Conservation (phyloP, 345 rosid genomes). For the Murraya paniculata region DNA sequence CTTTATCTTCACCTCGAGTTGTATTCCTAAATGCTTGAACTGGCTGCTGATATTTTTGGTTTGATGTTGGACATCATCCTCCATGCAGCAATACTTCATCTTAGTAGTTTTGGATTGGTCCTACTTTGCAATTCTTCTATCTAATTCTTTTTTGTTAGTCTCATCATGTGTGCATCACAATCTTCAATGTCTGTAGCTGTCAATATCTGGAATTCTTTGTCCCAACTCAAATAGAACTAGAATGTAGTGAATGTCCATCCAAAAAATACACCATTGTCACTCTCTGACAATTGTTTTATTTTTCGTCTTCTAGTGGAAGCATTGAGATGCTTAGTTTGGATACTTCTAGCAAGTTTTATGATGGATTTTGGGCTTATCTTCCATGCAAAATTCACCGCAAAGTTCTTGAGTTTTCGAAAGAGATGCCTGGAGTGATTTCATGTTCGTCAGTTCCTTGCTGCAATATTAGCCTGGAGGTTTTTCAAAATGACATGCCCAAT, state of each 20-base stretch:
- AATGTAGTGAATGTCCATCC: not conserved
- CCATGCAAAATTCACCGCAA: slow-evolving; percentile 6
- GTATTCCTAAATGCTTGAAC: not conserved
- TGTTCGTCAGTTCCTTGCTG: slow-evolving; percentile 8
- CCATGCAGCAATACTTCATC: not conserved
- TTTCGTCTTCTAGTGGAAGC: slow-evolving; percentile 15
- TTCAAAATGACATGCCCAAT: not conserved
- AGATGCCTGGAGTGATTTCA: slow-evolving; percentile 14
- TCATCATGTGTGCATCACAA: not conserved
- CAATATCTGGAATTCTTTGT: not conserved
- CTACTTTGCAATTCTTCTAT: not conserved
- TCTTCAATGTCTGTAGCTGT: not conserved
- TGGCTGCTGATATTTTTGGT: not conserved
- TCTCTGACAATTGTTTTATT: not conserved
- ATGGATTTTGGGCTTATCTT: slow-evolving; percentile 12
- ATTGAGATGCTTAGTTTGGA: slow-evolving; percentile 2
- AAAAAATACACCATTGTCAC: not conserved
- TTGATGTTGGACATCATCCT: not conserved
- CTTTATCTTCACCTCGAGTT: not conserved
- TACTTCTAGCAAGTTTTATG: slow-evolving; percentile 9
- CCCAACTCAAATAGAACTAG: not conserved
- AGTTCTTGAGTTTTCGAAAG: slow-evolving; percentile 12
- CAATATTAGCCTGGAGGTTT: slow-evolving; percentile 2
- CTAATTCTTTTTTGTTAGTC: not conserved
- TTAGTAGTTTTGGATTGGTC: not conserved